Evolutionary conservation across 345 rosid genomes (phyloP).

Genomic region (Capsella bursapastoris): DNA sequence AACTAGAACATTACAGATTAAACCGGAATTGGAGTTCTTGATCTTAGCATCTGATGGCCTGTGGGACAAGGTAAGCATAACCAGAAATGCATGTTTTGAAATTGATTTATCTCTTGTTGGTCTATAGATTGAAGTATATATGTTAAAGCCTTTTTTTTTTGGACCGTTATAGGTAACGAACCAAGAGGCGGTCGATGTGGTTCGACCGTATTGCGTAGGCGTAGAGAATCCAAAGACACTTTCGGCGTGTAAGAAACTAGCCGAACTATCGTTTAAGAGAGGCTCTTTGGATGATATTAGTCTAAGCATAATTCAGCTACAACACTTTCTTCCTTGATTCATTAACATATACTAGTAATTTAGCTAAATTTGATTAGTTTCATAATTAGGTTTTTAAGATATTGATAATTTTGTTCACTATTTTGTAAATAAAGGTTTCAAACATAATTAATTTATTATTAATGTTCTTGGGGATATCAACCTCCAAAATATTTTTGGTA

Average conservation of each 20-base stretch:
- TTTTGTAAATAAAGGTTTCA: constrained; percentile 26
- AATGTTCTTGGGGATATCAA: constrained; percentile 4
- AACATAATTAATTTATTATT: constrained; percentile 8
- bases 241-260: constrained; percentile 77
- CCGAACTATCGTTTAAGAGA: constrained; percentile 70
- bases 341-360: constrained; percentile 19
- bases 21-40: constrained; percentile 70
- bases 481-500: background rate
- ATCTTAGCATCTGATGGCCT: constrained; percentile 95
- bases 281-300: constrained; percentile 81
- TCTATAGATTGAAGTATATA: constrained; percentile 1
- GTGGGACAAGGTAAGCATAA: constrained; percentile 82
- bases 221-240: constrained; percentile 51
- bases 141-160: background rate
- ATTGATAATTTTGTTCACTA: constrained; percentile 27
- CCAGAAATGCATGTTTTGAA: background rate
- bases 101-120: background rate
- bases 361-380: constrained; percentile 22
- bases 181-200: constrained; percentile 88
- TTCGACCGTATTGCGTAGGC: constrained; percentile 57
- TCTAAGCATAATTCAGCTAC: constrained; percentile 69
- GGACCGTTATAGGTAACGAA: constrained; percentile 61
- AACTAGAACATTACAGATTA: constrained; percentile 55
- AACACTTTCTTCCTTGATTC: constrained; percentile 41
- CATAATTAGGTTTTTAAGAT: constrained; percentile 13